These are phyloP conservation scores for Penicillium fimorum DNA, from an alignment of 495 filamentous ascomycete species.

Conservation along the genomic window DNA sequence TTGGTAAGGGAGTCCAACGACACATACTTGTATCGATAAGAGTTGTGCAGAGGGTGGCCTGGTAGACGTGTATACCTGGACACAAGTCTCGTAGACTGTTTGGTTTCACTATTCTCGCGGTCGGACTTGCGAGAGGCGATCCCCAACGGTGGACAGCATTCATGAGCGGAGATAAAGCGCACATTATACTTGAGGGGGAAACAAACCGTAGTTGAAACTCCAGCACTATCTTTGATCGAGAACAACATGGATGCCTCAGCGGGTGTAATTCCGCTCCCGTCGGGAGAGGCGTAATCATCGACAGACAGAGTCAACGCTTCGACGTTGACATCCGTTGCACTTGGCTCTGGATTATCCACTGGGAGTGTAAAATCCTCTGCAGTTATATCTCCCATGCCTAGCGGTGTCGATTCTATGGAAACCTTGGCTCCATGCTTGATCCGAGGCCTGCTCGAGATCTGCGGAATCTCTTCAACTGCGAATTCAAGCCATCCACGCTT, in stretches of 20 bases:
- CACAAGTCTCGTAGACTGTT: conserved; percentile 37
- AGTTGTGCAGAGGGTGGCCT: conserved; percentile 66
- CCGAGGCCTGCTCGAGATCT: conserved; percentile 29
- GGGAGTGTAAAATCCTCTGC: conserved; percentile 46
- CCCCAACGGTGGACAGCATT: conserved; percentile 57
- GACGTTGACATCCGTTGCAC: conserved; percentile 20
- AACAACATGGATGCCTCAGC: conserved; percentile 54
- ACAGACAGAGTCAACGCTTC: conserved; percentile 24
- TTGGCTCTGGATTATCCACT: conserved; percentile 19
- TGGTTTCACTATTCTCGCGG: background rate
- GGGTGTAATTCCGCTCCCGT: conserved; percentile 35
- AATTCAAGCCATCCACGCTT: conserved; percentile 67
- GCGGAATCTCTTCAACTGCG: conserved; percentile 35
- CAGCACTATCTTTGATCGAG: conserved; percentile 22
- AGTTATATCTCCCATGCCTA: conserved; percentile 44
- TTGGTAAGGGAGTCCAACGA: conserved; percentile 52
- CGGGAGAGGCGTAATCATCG: conserved; percentile 15
- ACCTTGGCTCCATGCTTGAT: conserved; percentile 41
- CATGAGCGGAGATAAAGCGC: conserved; percentile 63
- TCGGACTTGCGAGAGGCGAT: conserved; percentile 18
- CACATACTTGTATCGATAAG: conserved; percentile 56
- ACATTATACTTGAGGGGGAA: conserved; percentile 59
- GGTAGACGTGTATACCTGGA: conserved; percentile 30
- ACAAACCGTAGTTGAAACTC: conserved; percentile 38
- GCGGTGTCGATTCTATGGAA: conserved; percentile 35